These are phyloP conservation scores for Camillea tinctor DNA, from an alignment of 2,329 filamentous ascomycete genomes.

Conservation along the genomic window DNA sequence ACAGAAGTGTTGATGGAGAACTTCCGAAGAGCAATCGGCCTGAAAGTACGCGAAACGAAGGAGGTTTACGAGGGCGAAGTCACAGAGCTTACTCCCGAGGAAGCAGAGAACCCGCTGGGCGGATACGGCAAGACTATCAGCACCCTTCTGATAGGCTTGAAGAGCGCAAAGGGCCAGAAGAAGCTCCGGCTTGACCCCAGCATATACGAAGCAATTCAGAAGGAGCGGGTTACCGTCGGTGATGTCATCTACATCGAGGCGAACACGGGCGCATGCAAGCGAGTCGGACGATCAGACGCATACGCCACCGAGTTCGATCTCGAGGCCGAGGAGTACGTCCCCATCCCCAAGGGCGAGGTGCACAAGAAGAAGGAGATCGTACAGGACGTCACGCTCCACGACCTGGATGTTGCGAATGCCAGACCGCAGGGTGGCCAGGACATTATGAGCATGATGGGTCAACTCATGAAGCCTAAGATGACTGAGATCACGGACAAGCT, in stretches of 20 bases:
- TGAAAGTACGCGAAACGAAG: constrained; percentile 97
- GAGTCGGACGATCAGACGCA: constrained; percentile 91
- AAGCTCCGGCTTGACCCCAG: constrained; percentile 95
- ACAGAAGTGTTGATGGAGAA: constrained; percentile 99
- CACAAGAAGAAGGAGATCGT: constrained; percentile 99
- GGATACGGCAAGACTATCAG: constrained; percentile 98
- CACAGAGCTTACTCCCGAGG: constrained; percentile 94
- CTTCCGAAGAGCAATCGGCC: constrained; percentile 91
- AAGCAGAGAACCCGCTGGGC: constrained; percentile 95
- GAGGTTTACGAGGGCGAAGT: constrained; percentile 99
- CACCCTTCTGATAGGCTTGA: constrained; percentile 89
- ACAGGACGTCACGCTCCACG: constrained; percentile 95
- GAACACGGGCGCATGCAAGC: constrained; percentile 96
- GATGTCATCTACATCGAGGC: constrained; percentile 99
- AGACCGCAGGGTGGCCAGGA: constrained; percentile 96
- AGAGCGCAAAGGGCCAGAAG: constrained; percentile 95
- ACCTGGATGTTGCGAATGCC: constrained; percentile 93
- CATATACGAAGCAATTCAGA: constrained; percentile 99
- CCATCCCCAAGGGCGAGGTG: constrained; percentile 96
- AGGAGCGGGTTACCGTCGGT: constrained; percentile 92
- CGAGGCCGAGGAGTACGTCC: constrained; percentile 98
- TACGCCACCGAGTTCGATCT: constrained; percentile 98
- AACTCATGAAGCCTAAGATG: constrained; percentile 99
- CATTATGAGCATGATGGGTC: constrained; percentile 99
- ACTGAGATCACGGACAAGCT: constrained; percentile 99